Base-by-base conservation (phyloP, 345 rosid genomes). In the Hevea brasiliensis region DNA sequence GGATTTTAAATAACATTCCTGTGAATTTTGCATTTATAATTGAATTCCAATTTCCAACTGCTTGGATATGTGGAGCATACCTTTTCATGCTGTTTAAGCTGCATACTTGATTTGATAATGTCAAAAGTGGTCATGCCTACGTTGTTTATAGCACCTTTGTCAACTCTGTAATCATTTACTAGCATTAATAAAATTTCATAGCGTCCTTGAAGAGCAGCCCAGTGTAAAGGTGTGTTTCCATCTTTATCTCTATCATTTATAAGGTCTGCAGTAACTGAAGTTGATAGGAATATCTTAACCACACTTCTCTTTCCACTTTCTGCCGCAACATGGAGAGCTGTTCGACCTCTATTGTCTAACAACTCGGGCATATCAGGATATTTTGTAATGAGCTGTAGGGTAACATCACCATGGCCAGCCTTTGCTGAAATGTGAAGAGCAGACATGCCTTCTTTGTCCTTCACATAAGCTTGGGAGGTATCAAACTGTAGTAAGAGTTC, bases 171-270 rank as follows among this genome's bases (percentile, higher is more conserved):
- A 67, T 65, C 73, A 2, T 24, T 40, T n/a, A 79, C 66, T 63
- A 85, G 72, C 32, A 77, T 59, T 63, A 69, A 61, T 18, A 74
- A 40, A 35, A 74, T 61, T 8, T 66, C 35, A 9, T 72, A 17
- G 13, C 74, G 40, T 27, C 74, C 72, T 72, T 79, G 32, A 27
- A 66, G 48, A 15, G 84, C 86, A 2, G 86, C 83, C 29, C 73
- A 65, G 74, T 85, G 86, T 66, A 81, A 68, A 67, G 85, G 80
- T 2, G 85, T 79, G 78, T 85, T 80, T 67, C 88, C 86, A 12
- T 74, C 76, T 60, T 21, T 47, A 67, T 83, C 83, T 1, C 72
- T 67, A 50, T 65, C 59, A 24, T 81, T 85, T 72, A 81, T 53
- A 5, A 83, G 73, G 45, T 62, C 65, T 18, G 29, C 71, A 50